Percentiles rank a stretch among this genome's conserved stretches.
Conservation (phyloP, 164 flowering plant genomes). For the Brasenia schreberi region DNA sequence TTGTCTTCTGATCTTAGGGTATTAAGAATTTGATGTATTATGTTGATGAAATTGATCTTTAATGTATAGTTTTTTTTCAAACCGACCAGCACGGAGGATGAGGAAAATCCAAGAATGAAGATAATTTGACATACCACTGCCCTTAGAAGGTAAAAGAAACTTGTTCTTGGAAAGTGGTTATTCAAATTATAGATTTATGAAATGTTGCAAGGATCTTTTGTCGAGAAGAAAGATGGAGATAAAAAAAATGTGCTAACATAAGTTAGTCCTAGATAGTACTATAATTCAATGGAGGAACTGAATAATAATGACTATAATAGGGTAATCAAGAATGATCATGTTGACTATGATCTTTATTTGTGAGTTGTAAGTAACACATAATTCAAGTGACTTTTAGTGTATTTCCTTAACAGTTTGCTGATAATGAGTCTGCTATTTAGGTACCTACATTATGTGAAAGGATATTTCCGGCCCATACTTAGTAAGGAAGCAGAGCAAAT, state of each 20-base stretch:
- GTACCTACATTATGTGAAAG: conserved; percentile 75
- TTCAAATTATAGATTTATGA: not conserved
- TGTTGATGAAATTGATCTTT: not conserved
- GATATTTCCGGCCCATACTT: conserved; percentile 62
- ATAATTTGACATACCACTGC: conserved; percentile 42
- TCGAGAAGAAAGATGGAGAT: not conserved
- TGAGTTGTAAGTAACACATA: too few relatives aligned
- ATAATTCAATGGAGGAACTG: too few relatives aligned
- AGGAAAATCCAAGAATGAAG: conserved; percentile 21
- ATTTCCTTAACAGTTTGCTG: not conserved
- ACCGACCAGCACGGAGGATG: conserved; percentile 29
- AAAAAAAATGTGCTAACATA: not conserved
- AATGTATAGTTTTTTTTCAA: conserved; percentile 1
- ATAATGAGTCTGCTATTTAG: conserved; percentile 18
- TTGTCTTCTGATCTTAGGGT: not conserved
- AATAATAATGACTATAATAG: too few relatives aligned
- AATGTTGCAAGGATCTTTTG: not conserved
- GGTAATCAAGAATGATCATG: too few relatives aligned
- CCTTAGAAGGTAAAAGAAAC: conserved; percentile 52
- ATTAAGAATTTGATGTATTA: not conserved
- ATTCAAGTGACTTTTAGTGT: not conserved
- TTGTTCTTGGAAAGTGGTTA: too few relatives aligned
- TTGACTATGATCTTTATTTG: too few relatives aligned
- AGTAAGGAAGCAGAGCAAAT: conserved; percentile 85
- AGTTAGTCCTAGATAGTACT: too few relatives aligned